phyloP scores from a whole-genome alignment of 2,329 filamentous ascomycete species.

The Claviceps citrina region DNA sequence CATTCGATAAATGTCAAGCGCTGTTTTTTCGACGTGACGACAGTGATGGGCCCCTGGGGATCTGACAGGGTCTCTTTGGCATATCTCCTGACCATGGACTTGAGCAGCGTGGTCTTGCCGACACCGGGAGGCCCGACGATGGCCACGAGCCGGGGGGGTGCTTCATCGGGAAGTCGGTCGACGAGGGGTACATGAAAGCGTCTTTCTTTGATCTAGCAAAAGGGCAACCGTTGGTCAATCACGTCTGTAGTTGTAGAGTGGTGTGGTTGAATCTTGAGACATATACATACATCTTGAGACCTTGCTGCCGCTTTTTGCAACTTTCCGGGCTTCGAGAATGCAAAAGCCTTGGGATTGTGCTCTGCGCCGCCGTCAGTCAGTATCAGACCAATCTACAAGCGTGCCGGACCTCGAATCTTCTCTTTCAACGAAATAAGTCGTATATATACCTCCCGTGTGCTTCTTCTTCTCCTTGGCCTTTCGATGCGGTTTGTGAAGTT shows the following conservation, averaged over 20 bases:
- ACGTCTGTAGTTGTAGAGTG: no score
- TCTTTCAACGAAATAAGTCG: not conserved
- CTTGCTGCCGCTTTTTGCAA: slow-evolving; percentile 60
- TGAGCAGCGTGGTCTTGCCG: slow-evolving; percentile 89
- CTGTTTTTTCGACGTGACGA: slow-evolving; percentile 91
- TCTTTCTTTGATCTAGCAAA: slow-evolving; percentile 71
- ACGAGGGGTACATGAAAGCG: slow-evolving; percentile 90
- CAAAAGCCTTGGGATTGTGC: slow-evolving; percentile 79
- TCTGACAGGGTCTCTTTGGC: slow-evolving; percentile 88
- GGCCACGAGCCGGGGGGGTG: slow-evolving; percentile 79
- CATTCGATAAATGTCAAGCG: slow-evolving; percentile 92
- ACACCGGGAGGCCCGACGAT: slow-evolving; percentile 92
- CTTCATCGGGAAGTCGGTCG: slow-evolving; percentile 88
- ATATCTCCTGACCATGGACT: slow-evolving; percentile 85
- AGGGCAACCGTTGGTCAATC: not conserved
- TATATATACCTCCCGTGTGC: slow-evolving; percentile 37
- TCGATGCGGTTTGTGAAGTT: slow-evolving; percentile 74
- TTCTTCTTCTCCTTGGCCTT: slow-evolving; percentile 77
- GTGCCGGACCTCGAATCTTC: not conserved
- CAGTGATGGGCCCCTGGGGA: slow-evolving; percentile 81
- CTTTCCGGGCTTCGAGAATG: slow-evolving; percentile 66
- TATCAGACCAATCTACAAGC: not conserved
- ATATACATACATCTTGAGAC: slow-evolving; percentile 46
- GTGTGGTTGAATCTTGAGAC: not conserved
- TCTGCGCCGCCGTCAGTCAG: slow-evolving; percentile 28